Conservation (phyloP, 2,329 filamentous ascomycete genomes). For the Coniella lustricola region DNA sequence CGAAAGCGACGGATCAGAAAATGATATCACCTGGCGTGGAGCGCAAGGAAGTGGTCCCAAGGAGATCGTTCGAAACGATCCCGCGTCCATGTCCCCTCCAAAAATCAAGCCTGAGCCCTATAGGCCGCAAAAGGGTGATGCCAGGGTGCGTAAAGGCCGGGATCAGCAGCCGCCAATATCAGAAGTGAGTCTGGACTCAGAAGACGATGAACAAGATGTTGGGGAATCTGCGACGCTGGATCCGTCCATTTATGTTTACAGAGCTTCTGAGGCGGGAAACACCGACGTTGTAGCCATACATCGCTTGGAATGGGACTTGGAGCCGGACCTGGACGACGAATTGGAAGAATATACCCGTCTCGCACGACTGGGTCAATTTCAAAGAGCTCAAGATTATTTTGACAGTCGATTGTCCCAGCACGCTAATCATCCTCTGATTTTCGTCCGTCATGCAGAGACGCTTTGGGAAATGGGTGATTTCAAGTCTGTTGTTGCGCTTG, state of each 20-base stretch:
- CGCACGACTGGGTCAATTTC: slow-evolving; percentile 22
- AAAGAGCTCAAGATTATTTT: slow-evolving; percentile 18
- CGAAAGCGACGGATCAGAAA: no score
- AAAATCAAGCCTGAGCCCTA: no score
- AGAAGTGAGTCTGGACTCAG: no score
- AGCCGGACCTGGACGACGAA: slow-evolving; percentile 20
- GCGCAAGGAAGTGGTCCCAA: no score
- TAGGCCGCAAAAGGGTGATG: no score
- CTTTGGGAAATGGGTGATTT: slow-evolving; percentile 24
- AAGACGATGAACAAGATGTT: no score
- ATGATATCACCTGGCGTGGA: no score
- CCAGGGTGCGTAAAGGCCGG: no score
- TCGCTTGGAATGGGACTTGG: slow-evolving; percentile 14
- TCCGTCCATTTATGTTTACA: not conserved
- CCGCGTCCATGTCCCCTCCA: no score
- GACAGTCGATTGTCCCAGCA: slow-evolving; percentile 19
- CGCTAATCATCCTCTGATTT: slow-evolving; percentile 20
- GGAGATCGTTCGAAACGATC: no score
- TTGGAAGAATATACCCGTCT: slow-evolving; percentile 23
- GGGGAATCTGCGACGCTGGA: no score
- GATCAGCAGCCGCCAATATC: no score
- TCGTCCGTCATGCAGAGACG: slow-evolving; percentile 24
- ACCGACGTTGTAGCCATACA: not conserved
- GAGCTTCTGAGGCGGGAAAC: not conserved
- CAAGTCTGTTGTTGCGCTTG: slow-evolving; percentile 2